These are phyloP conservation scores for Globisporangium okanoganense DNA, from an alignment of 352 stramenopile species.

Conservation along the genomic window DNA sequence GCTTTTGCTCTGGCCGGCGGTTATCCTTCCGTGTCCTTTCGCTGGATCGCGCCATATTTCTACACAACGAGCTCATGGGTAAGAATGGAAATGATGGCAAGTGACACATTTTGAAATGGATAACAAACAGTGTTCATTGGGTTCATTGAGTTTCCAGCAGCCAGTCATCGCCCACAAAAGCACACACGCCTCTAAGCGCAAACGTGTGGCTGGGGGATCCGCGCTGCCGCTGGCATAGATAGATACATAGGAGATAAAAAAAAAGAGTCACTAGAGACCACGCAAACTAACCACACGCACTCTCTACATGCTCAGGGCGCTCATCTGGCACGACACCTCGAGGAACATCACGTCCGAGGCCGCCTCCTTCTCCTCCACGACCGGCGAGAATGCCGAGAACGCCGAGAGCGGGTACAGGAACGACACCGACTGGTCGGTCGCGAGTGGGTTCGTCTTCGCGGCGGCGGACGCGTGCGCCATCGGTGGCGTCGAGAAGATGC, in stretches of 20 bases:
- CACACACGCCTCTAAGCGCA: neutral
- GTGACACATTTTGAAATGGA: neutral
- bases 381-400: constrained; percentile 68
- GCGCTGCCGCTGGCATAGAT: constrained; percentile 8
- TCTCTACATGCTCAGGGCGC: constrained; percentile 30
- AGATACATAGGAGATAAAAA: constrained; percentile 11
- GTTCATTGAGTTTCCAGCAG: neutral
- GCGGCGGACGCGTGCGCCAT: constrained; percentile 11
- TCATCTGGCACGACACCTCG: constrained; percentile 78
- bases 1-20: neutral
- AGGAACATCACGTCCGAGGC: constrained; percentile 61
- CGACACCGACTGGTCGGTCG: constrained; percentile 66
- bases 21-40: neutral
- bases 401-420: constrained; percentile 85
- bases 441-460: constrained; percentile 24
- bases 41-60: neutral
- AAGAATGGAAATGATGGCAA: neutral
- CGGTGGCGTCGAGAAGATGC: constrained; percentile 56
- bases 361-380: constrained; percentile 31
- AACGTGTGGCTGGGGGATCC: neutral
- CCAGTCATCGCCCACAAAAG: neutral
- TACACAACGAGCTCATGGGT: neutral
- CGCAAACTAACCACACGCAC: constrained; percentile 8
- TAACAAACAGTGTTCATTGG: constrained; percentile 1
- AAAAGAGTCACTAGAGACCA: constrained; percentile 1